A percentile compares a stretch with the other conserved stretches of the same genome.
These are phyloP conservation scores for Sicyos edulis DNA, from an alignment of 306 rosid species.

Conservation along the genomic window DNA sequence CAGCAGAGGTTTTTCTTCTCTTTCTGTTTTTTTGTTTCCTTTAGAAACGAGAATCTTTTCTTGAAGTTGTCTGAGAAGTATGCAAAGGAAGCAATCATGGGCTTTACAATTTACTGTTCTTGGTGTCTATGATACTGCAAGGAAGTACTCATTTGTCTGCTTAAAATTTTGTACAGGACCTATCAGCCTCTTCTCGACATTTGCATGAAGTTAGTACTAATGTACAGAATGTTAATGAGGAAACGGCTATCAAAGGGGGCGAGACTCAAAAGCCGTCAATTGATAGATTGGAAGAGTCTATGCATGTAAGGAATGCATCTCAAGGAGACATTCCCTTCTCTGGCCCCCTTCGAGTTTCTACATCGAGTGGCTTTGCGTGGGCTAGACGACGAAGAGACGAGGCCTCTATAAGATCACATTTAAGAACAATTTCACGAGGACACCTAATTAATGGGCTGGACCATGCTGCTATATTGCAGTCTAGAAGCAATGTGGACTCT, in stretches of 20 bases:
- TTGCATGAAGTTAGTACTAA: conserved; percentile 33
- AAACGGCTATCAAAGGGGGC: conserved; percentile 25
- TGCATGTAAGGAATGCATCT: conserved; percentile 64
- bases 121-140: not conserved
- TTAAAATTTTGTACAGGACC: conserved; percentile 48
- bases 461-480: conserved; percentile 33
- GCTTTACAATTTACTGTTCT: not conserved
- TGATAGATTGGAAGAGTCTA: conserved; percentile 57
- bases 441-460: conserved; percentile 52
- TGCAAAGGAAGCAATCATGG: not conserved
- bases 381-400: conserved; percentile 85
- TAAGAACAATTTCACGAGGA: conserved; percentile 78
- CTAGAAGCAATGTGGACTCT: conserved; percentile 47
- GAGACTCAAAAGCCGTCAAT: conserved; percentile 47
- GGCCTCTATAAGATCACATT: conserved; percentile 50
- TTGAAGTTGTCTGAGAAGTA: not conserved
- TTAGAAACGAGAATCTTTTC: not conserved
- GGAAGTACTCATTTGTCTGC: conserved; percentile 17
- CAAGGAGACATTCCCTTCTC: conserved; percentile 83
- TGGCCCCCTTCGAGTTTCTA: conserved; percentile 86
- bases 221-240: conserved; percentile 40
- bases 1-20: conserved; percentile 55
- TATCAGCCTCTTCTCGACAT: conserved; percentile 37
- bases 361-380: conserved; percentile 98
- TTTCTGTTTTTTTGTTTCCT: not conserved